phyloP scores from a whole-genome alignment of 139 green algal species.

The Coelastrella sp. region DNA sequence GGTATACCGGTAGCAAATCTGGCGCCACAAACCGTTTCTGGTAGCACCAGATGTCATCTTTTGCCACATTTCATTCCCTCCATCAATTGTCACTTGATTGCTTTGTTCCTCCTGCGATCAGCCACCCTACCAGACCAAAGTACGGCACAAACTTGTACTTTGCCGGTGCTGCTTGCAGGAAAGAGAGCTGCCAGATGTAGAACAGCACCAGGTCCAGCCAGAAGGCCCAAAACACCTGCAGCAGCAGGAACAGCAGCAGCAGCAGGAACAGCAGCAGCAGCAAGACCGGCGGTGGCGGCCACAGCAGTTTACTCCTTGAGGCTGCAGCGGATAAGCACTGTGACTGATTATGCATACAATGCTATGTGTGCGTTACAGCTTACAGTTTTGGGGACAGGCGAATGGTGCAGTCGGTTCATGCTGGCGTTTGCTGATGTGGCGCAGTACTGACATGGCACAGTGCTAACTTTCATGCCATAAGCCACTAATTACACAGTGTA shows the following conservation, averaged over 20 bases:
- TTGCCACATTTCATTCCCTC: background rate
- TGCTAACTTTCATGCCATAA: too few species aligned
- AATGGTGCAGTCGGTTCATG: too few species aligned
- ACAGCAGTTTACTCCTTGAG: background rate
- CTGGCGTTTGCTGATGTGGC: too few species aligned
- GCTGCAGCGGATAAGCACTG: background rate
- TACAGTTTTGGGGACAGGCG: too few species aligned
- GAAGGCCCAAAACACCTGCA: constrained; percentile 87
- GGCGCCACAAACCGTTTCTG: too few species aligned
- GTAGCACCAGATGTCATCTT: too few species aligned
- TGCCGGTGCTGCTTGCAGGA: constrained; percentile 68
- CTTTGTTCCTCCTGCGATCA: constrained; percentile 54
- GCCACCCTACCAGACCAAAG: constrained; percentile 77
- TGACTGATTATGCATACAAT: too few species aligned
- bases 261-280: background rate
- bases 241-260: background rate
- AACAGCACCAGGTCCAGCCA: constrained; percentile 81
- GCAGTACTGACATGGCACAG: too few species aligned
- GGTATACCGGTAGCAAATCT: too few species aligned
- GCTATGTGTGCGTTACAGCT: too few species aligned
- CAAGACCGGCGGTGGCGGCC: background rate
- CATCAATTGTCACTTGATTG: background rate
- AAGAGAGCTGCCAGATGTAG: constrained; percentile 76
- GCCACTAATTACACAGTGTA: too few species aligned
- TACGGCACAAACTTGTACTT: constrained; percentile 78